Percentiles rank a stretch among this genome's conserved stretches.
These are phyloP conservation scores for Acrocalymma vagum DNA, from an alignment of 2,329 filamentous ascomycete species.

Conservation along the genomic window DNA sequence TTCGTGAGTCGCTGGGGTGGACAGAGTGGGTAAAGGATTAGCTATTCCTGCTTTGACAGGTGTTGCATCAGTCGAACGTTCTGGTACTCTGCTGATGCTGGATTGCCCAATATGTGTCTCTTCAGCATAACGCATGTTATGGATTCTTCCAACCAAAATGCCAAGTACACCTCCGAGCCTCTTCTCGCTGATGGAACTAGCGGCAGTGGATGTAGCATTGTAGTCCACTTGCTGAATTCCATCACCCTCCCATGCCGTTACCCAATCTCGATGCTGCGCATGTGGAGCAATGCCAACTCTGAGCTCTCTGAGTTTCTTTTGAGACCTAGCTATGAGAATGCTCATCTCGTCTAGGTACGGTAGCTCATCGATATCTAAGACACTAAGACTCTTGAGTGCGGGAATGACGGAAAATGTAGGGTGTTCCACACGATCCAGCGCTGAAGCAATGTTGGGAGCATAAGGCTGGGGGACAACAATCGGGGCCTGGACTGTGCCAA, in stretches of 20 bases:
- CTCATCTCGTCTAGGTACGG: constrained; percentile 85
- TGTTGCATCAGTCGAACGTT: constrained; percentile 22
- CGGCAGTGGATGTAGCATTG: constrained; percentile 62
- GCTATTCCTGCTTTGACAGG: constrained; percentile 26
- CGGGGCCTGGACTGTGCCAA: constrained; percentile 40
- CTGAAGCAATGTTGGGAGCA: constrained; percentile 32
- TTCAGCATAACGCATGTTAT: constrained; percentile 60
- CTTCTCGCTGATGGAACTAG: constrained; percentile 64
- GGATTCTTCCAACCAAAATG: constrained; percentile 72
- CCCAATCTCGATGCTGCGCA: constrained; percentile 63
- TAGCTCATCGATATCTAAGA: constrained; percentile 84
- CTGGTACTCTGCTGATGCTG: constrained; percentile 16
- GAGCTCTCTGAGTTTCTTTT: constrained; percentile 72
- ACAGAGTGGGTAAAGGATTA: constrained; percentile 24
- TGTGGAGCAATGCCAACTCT: constrained; percentile 74
- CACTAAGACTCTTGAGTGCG: constrained; percentile 76
- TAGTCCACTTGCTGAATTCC: constrained; percentile 71
- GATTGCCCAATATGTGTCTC: constrained; percentile 21
- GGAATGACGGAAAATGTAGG: constrained; percentile 83
- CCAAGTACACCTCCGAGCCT: constrained; percentile 74
- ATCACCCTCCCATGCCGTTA: constrained; percentile 69
- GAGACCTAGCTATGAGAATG: constrained; percentile 75
- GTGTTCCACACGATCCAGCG: constrained; percentile 70
- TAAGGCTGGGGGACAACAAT: constrained; percentile 41
- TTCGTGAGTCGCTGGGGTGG: constrained; percentile 30